phyloP scores from a whole-genome alignment of 164 flowering plant species.

The Magnolia sinica region DNA sequence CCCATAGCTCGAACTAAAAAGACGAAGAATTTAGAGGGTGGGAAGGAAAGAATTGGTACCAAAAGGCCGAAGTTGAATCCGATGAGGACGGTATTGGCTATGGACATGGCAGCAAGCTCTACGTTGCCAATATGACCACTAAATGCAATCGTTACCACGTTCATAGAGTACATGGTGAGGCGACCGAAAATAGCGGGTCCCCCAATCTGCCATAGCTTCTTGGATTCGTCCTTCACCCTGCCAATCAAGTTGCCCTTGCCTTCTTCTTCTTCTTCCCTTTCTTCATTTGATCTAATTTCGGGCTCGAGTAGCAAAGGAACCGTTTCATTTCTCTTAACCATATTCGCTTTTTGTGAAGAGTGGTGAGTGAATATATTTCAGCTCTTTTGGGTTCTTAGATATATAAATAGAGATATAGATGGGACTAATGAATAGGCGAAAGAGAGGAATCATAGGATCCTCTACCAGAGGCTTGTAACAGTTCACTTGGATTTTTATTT shows the following conservation, averaged over 20 bases:
- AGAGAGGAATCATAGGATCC: no score
- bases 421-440: no score
- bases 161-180: constrained; percentile 28
- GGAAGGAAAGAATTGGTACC: constrained; percentile 16
- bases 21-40: not conserved
- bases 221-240: not conserved
- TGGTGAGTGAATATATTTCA: no score
- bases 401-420: no score
- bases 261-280: not conserved
- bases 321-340: no score
- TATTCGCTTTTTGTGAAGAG: no score
- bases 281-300: not conserved
- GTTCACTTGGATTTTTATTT: no score
- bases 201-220: not conserved
- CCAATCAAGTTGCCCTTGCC: not conserved
- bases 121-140: constrained; percentile 64
- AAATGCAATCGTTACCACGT: constrained; percentile 53
- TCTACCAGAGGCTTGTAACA: no score
- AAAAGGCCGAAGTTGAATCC: constrained; percentile 52
- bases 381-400: no score
- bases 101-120: constrained; percentile 58
- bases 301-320: no score
- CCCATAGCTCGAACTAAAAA: no score
- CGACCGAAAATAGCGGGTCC: not conserved
- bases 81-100: constrained; percentile 45